phyloP scores from a whole-genome alignment of 2,329 filamentous ascomycete genomes.

The Hansfordia pulvinata region DNA sequence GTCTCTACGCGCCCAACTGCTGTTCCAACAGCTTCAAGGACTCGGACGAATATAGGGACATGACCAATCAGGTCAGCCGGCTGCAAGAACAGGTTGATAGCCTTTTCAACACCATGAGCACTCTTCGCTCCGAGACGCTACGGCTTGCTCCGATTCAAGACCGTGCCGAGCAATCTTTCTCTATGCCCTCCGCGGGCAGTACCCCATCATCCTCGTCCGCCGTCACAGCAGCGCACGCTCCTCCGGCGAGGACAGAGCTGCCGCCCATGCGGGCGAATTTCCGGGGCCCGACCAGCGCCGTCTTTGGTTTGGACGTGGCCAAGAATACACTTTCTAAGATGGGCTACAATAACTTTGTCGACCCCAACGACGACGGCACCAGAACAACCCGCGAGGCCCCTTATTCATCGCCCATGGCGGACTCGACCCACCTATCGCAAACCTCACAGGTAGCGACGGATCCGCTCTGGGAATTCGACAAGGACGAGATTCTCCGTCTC shows the following conservation, averaged over 20 bases:
- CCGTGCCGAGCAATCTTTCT: slow-evolving; percentile 19
- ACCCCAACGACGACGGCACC: slow-evolving; percentile 45
- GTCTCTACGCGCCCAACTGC: slow-evolving; percentile 53
- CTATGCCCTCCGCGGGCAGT: slow-evolving; percentile 21
- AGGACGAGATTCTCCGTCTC: slow-evolving; percentile 68
- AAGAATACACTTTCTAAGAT: slow-evolving; percentile 80
- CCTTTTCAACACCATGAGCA: slow-evolving; percentile 59
- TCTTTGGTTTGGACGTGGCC: slow-evolving; percentile 76
- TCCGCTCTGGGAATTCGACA: slow-evolving; percentile 65
- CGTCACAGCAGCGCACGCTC: slow-evolving; percentile 23
- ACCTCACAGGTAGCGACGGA: slow-evolving; percentile 32
- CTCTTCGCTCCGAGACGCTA: slow-evolving; percentile 43
- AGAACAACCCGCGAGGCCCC: slow-evolving; percentile 18
- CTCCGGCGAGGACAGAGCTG: slow-evolving; percentile 28
- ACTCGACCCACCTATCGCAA: no score
- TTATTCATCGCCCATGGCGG: background rate
- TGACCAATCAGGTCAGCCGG: slow-evolving; percentile 58
- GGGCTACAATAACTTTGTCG: slow-evolving; percentile 60
- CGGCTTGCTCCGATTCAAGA: slow-evolving; percentile 31
- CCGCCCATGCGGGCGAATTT: slow-evolving; percentile 49
- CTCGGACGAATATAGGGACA: slow-evolving; percentile 76
- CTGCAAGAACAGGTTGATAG: slow-evolving; percentile 77
- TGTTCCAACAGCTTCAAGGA: slow-evolving; percentile 76
- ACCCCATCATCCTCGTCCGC: slow-evolving; percentile 24
- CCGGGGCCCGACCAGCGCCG: slow-evolving; percentile 72